These are phyloP conservation scores for Sutorius australiensis DNA, from an alignment of 768 basidiomycete species.

Conservation along the genomic window DNA sequence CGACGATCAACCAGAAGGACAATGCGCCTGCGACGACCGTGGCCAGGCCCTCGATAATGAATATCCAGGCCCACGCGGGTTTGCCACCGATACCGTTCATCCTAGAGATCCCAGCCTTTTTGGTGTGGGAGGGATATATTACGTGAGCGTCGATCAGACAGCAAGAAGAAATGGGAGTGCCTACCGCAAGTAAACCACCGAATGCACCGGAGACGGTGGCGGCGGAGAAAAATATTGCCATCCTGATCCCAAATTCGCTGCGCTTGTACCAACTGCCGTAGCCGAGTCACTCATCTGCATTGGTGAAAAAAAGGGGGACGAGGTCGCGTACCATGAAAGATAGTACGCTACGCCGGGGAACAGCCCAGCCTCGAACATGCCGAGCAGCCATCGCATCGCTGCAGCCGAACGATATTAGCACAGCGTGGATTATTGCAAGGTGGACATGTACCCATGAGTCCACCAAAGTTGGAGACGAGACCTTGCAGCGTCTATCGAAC, in stretches of 20 bases:
- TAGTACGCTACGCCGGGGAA: slow-evolving; percentile 58
- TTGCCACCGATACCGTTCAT: slow-evolving; percentile 70
- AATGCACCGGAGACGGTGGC: slow-evolving; percentile 83
- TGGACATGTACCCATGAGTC: slow-evolving; percentile 53
- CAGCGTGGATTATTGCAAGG: background rate
- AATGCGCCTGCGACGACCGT: slow-evolving; percentile 62
- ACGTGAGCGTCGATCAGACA: background rate
- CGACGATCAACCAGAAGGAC: slow-evolving; percentile 77
- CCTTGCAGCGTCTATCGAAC: slow-evolving; percentile 63
- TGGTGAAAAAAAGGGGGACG: background rate
- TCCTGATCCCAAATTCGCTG: slow-evolving; percentile 66
- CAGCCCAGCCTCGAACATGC: slow-evolving; percentile 58
- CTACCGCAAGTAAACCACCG: slow-evolving; percentile 67
- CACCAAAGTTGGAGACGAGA: slow-evolving; percentile 62
- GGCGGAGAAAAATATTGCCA: slow-evolving; percentile 71
- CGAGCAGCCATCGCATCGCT: slow-evolving; percentile 72
- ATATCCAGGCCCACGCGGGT: slow-evolving; percentile 68
- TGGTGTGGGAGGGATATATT: background rate
- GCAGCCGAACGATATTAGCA: background rate
- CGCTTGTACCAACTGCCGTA: slow-evolving; percentile 56
- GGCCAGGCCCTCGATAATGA: slow-evolving; percentile 67
- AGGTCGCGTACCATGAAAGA: slow-evolving; percentile 56
- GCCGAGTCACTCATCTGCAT: slow-evolving; percentile 34
- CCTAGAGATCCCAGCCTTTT: slow-evolving; percentile 57
- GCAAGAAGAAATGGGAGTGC: background rate